A percentile compares a stretch with the other conserved stretches of the same genome.
These are phyloP conservation scores for Taphrina deformans DNA, from an alignment of 1,139 yeast genomes.

Conservation along the genomic window DNA sequence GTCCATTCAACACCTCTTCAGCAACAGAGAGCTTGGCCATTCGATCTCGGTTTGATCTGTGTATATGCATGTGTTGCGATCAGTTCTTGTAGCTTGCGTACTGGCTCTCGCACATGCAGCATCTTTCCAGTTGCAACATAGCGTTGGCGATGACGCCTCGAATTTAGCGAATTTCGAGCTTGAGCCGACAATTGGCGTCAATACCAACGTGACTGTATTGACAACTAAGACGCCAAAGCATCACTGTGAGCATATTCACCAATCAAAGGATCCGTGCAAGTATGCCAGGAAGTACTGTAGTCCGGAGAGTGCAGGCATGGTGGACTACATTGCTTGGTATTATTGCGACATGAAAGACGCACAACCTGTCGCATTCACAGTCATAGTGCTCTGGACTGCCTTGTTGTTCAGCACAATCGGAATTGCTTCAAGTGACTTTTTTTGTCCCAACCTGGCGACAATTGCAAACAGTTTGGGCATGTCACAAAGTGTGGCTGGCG, in stretches of 20 bases:
- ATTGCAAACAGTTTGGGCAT: slow-evolving; percentile 61
- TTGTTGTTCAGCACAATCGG: slow-evolving; percentile 64
- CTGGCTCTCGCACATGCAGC: background rate
- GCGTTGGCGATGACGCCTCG: background rate
- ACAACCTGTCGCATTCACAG: slow-evolving; percentile 34
- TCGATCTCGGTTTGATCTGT: no score
- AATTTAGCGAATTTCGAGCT: background rate
- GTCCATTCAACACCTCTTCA: no score
- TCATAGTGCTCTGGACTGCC: slow-evolving; percentile 45
- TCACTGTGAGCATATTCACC: slow-evolving; percentile 37
- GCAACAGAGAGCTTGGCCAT: no score
- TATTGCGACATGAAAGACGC: slow-evolving; percentile 43
- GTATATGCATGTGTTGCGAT: background rate
- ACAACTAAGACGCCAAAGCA: slow-evolving; percentile 18
- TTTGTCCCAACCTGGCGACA: slow-evolving; percentile 70
- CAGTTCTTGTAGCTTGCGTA: background rate
- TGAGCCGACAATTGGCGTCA: background rate
- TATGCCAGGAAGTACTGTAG: slow-evolving; percentile 45
- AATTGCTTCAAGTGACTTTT: slow-evolving; percentile 68
- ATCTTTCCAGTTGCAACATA: background rate
- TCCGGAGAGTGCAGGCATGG: slow-evolving; percentile 42
- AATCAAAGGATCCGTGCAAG: slow-evolving; percentile 43
- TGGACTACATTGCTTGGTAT: slow-evolving; percentile 45
- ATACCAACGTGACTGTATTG: background rate
- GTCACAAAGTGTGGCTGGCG: slow-evolving; percentile 79